These are phyloP conservation scores for Chloropicon primus DNA, from an alignment of 139 green algal species.

Conservation along the genomic window DNA sequence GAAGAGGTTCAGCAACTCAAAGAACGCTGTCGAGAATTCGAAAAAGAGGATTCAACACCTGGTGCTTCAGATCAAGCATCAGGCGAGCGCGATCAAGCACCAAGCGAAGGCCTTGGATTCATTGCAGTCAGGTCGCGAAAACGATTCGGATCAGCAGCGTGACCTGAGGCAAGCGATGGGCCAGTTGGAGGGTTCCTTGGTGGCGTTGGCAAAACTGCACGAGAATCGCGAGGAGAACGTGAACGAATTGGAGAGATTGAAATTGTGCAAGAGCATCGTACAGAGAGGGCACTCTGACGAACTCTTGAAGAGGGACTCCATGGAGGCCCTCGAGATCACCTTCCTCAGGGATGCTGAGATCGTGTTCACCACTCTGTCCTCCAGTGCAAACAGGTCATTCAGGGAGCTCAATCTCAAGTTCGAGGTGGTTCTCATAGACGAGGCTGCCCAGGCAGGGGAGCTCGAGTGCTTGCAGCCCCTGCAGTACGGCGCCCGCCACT, in stretches of 20 bases:
- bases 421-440: constrained; percentile 77
- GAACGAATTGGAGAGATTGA: neutral
- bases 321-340: neutral
- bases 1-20: neutral
- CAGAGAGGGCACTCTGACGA: neutral
- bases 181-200: neutral
- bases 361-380: constrained; percentile 70
- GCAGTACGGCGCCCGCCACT: constrained; percentile 40
- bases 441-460: constrained; percentile 71
- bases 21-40: neutral
- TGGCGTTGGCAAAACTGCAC: neutral
- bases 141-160: neutral
- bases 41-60: neutral
- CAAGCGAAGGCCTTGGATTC: too few relatives aligned
- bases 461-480: constrained; percentile 69
- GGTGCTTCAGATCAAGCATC: neutral
- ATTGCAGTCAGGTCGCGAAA: neutral
- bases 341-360: constrained; percentile 64
- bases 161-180: neutral
- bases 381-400: constrained; percentile 32
- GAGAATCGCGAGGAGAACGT: neutral
- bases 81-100: too few relatives aligned
- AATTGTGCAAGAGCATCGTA: neutral
- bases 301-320: neutral
- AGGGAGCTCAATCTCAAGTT: neutral